Evolutionary conservation across 202 grass and related monocot genomes (phyloP).

Genomic region (Digitaria exilis): DNA sequence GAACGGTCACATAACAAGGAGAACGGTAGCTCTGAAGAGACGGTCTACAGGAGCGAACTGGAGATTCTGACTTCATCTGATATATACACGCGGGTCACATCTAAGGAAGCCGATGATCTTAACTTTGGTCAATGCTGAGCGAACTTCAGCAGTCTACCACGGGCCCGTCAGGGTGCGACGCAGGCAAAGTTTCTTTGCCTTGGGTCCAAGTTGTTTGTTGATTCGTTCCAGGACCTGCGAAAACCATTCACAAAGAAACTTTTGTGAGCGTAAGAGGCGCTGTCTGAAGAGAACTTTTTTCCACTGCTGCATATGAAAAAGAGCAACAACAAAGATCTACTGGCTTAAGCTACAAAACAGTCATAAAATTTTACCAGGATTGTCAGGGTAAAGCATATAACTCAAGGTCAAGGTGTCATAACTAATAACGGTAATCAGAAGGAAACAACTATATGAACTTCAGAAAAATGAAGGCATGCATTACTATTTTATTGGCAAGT

Average conservation of each 20-base stretch:
- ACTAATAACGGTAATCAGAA: background rate
- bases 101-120: slow-evolving; percentile 28
- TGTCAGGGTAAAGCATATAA: background rate
- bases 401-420: slow-evolving; percentile 7
- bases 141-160: slow-evolving; percentile 57
- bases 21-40: slow-evolving; percentile 17
- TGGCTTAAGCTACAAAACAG: slow-evolving; percentile 16
- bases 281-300: background rate
- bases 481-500: background rate
- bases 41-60: background rate
- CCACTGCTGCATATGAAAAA: slow-evolving; percentile 4
- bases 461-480: background rate
- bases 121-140: slow-evolving; percentile 26
- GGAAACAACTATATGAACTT: background rate
- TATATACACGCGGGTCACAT: slow-evolving; percentile 48
- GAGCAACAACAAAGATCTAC: slow-evolving; percentile 8
- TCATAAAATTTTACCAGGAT: background rate
- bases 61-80: slow-evolving; percentile 30
- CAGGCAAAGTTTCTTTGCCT: slow-evolving; percentile 73
- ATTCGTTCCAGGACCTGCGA: slow-evolving; percentile 64
- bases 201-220: slow-evolving; percentile 48
- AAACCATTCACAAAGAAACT: slow-evolving; percentile 39
- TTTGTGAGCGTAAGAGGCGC: background rate
- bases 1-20: slow-evolving; percentile 10
- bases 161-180: slow-evolving; percentile 65